phyloP scores from a whole-genome alignment of 495 filamentous ascomycete genomes.

The Penicillium diatomitis region DNA sequence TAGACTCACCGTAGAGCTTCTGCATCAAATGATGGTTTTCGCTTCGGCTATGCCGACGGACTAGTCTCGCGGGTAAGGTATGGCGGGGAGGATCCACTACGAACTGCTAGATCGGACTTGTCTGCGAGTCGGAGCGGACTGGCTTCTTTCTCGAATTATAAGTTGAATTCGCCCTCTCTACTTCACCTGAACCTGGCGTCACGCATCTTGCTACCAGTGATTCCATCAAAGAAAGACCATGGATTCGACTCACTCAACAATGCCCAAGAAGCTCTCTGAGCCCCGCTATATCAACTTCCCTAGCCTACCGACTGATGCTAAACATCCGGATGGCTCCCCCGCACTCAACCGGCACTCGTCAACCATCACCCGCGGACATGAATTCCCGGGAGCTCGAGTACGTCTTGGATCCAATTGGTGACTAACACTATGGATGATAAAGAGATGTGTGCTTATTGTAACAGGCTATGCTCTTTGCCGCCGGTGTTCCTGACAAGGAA shows the following conservation, averaged over 20 bases:
- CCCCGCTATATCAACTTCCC: constrained; percentile 56
- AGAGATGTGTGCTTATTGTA: constrained; percentile 1
- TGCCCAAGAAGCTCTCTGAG: constrained; percentile 21
- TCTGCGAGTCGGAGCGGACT: constrained; percentile 6
- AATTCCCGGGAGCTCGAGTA: constrained; percentile 89
- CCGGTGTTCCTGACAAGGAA: constrained; percentile 74
- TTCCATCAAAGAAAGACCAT: constrained; percentile 4
- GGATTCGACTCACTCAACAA: constrained; percentile 17
- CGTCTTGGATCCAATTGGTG: constrained; percentile 5
- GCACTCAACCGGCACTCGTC: constrained; percentile 64
- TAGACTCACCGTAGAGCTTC: no score
- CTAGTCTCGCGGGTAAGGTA: constrained; percentile 5
- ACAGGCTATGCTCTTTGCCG: constrained; percentile 92
- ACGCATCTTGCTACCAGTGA: background rate
- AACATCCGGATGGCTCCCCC: constrained; percentile 49
- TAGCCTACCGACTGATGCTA: constrained; percentile 45
- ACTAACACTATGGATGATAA: no score
- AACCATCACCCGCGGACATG: constrained; percentile 71
- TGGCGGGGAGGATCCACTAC: constrained; percentile 13
- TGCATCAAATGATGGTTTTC: no score
- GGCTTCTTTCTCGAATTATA: background rate
- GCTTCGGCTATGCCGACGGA: background rate
- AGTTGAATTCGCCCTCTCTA: background rate
- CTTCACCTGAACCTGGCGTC: background rate
- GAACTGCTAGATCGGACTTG: constrained; percentile 17